Conservation (phyloP, 176 grass and related monocot genomes). For the Ananas comosus region DNA sequence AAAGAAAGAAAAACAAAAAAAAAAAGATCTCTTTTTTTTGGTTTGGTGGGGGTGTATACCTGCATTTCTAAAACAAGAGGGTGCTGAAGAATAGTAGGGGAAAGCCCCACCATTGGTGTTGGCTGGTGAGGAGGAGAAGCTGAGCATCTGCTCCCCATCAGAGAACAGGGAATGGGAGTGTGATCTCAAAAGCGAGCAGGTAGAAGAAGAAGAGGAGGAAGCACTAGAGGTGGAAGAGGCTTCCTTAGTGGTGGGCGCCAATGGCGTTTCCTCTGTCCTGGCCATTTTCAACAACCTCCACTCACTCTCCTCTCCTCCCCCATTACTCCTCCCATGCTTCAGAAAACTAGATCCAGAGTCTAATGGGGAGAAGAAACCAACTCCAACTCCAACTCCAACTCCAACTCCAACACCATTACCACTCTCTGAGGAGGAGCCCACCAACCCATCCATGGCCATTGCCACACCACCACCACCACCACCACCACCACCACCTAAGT, state of each 20-base stretch:
- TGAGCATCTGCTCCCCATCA: slow-evolving; percentile 36
- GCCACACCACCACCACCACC: slow-evolving; percentile 29
- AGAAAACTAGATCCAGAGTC: slow-evolving; percentile 16
- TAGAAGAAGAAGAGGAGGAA: too few species aligned
- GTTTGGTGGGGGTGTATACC: neutral
- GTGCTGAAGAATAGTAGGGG: slow-evolving; percentile 21
- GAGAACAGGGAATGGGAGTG: slow-evolving; percentile 21
- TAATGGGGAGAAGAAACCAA: slow-evolving; percentile 3
- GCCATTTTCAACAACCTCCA: slow-evolving; percentile 35
- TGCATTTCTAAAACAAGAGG: slow-evolving; percentile 16
- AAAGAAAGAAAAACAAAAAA: neutral
- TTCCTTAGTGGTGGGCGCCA: slow-evolving; percentile 5
- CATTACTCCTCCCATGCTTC: slow-evolving; percentile 26
- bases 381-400: too few species aligned
- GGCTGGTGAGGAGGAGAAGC: slow-evolving; percentile 25
- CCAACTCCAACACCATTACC: slow-evolving; percentile 3
- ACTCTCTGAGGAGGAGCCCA: slow-evolving; percentile 19
- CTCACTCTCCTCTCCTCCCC: slow-evolving; percentile 14
- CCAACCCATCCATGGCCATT: slow-evolving; percentile 28
- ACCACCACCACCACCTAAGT: slow-evolving; percentile 3
- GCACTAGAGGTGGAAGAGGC: neutral
- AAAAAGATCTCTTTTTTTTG: neutral
- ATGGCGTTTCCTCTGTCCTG: slow-evolving; percentile 20
- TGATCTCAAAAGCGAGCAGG: slow-evolving; percentile 2
- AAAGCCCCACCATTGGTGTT: slow-evolving; percentile 17